phyloP scores from a whole-genome alignment of 2,329 filamentous ascomycete species.

The Aspergillus fumigatus region DNA sequence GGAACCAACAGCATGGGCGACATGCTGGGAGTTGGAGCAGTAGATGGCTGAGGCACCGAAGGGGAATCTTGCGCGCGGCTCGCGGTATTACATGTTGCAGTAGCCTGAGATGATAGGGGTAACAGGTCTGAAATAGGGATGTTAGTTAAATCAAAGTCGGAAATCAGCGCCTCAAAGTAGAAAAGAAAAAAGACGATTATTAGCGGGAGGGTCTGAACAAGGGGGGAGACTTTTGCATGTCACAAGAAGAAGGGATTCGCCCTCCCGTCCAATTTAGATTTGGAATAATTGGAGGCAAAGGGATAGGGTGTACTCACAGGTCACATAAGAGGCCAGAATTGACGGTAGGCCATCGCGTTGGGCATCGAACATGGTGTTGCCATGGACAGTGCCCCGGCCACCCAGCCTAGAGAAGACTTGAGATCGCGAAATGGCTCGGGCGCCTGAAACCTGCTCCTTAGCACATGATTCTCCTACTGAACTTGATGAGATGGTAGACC shows the following conservation, averaged over 20 bases:
- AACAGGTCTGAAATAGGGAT: conserved; percentile 14
- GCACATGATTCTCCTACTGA: conserved; percentile 36
- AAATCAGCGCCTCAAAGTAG: background rate
- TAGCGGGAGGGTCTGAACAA: conserved; percentile 1
- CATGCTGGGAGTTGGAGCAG: conserved; percentile 17
- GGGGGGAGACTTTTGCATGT: background rate
- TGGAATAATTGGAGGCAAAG: conserved; percentile 7
- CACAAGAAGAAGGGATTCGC: conserved; percentile 3
- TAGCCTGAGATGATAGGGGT: conserved; percentile 23
- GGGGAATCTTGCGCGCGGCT: conserved; percentile 21
- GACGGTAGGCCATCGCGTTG: conserved; percentile 34
- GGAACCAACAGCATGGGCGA: conserved; percentile 17
- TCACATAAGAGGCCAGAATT: conserved; percentile 29
- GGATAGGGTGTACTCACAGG: conserved; percentile 27
- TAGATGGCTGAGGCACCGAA: conserved; percentile 18
- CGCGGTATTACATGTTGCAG: conserved; percentile 32
- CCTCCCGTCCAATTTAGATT: background rate
- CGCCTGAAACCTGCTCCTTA: conserved; percentile 28
- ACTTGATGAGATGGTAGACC: conserved; percentile 12
- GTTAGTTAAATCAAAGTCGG: conserved; percentile 6
- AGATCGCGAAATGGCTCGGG: conserved; percentile 36
- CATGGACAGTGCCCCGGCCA: conserved; percentile 30
- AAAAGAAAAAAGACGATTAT: background rate
- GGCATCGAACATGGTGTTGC: conserved; percentile 41
- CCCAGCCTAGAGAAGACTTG: conserved; percentile 28